Evolutionary conservation across 148 eudicot species (phyloP), one percentile per base, ranked within the genome.

Genomic region (Chenopodium formosanum): DNA sequence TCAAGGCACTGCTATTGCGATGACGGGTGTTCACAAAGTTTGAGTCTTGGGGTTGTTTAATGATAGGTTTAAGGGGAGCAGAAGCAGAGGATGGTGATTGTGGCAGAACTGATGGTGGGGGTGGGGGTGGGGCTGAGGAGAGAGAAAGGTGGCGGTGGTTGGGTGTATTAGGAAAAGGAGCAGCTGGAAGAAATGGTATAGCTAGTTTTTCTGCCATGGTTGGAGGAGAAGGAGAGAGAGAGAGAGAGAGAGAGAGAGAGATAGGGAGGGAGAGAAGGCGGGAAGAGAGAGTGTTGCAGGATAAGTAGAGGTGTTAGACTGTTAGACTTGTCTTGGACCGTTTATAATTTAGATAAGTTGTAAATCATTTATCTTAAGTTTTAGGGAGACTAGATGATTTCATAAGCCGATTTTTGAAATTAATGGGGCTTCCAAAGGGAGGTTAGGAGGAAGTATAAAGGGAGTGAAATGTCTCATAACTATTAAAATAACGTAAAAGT

Each of bases 201-300:
- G 87, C 84, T 47, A 92, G 82, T 66, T 86, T 92, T 11, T 95
- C 94, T 76, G 92, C 94, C 98, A 95, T 95, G 32, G 16, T 70
- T 66, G 70, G 79, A 71, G 74, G 79, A 80, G 46, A 46, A 10
- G 23, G 23, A 23, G 23, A 23, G 23, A 23, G 23, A 23, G 23
- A 23, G 23, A 23, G 23, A 48, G 53, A 50, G 14, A 76, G 34
- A 10, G 52, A 75, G 74, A 13, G 65, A 48, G 52, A 48, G 13
- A 76, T 25, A 10, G 52, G 69, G 74, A 14, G 65, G 34, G 80
- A 52, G 29, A 3, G 80, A 52, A 80, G 75, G 63, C n/a, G 60
- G 46, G 77, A 60, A 46, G 52, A 56, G 75, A 70, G 81, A 4
- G 34, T 46, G 29, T 16, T 11, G 53, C 53, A 65, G 69, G 69